phyloP scores from a whole-genome alignment of 768 basidiomycete genomes.

The Saitozyma sp. region DNA sequence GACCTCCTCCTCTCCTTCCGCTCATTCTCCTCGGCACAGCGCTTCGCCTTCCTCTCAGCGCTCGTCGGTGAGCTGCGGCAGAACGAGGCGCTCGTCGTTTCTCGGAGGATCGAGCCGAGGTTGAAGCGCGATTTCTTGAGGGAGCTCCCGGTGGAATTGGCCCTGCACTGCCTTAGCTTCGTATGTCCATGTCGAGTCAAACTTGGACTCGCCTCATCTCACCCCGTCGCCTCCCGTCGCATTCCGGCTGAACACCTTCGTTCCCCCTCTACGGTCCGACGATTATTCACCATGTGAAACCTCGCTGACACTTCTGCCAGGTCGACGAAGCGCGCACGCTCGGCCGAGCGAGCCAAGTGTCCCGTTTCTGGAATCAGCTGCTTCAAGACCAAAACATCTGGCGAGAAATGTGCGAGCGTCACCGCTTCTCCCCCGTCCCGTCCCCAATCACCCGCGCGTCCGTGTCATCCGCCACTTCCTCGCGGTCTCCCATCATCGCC shows the following conservation, averaged over 20 bases:
- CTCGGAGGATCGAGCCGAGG: conserved; percentile 46
- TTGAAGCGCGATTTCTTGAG: conserved; percentile 54
- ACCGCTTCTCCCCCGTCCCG: conserved; percentile 55
- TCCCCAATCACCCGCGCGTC: conserved; percentile 3
- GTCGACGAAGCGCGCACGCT: conserved; percentile 74
- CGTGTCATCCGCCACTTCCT: too few relatives aligned
- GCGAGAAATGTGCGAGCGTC: conserved; percentile 68
- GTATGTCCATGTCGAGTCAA: conserved; percentile 37
- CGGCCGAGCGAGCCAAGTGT: conserved; percentile 68
- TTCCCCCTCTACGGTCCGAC: too few relatives aligned
- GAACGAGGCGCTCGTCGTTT: conserved; percentile 46
- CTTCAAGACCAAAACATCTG: conserved; percentile 75
- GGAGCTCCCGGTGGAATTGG: conserved; percentile 69
- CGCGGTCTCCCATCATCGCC: too few relatives aligned
- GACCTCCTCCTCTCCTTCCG: conserved; percentile 11
- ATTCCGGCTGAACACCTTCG: not conserved
- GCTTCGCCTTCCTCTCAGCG: conserved; percentile 38
- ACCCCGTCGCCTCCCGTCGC: too few relatives aligned
- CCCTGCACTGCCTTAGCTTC: conserved; percentile 71
- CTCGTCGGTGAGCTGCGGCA: conserved; percentile 40
- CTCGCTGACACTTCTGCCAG: conserved; percentile 16
- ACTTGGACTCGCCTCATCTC: too few relatives aligned
- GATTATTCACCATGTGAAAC: not conserved
- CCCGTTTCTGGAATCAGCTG: conserved; percentile 68
- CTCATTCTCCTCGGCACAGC: conserved; percentile 5